These are phyloP conservation scores for Ilex asprella DNA, from an alignment of 257 asterid genomes.

Conservation along the genomic window DNA sequence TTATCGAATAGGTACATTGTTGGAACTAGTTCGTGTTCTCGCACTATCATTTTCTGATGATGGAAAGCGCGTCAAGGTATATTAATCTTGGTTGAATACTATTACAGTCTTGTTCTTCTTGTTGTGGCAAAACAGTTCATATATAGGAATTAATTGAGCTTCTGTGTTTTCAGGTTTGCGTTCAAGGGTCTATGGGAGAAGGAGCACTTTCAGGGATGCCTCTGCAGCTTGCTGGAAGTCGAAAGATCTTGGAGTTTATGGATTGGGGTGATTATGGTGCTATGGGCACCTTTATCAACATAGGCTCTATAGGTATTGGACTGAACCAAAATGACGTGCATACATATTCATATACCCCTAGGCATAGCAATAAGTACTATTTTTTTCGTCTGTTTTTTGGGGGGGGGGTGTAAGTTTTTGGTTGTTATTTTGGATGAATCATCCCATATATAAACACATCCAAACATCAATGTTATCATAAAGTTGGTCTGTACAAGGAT, in stretches of 20 bases:
- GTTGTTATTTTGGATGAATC: background rate
- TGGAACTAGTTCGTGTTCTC: constrained; percentile 82
- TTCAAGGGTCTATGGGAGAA: constrained; percentile 97
- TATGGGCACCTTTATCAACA: constrained; percentile 65
- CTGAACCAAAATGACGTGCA: background rate
- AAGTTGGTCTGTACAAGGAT: no score
- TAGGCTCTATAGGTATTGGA: constrained; percentile 73
- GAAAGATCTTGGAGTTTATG: constrained; percentile 92
- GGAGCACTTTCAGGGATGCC: constrained; percentile 97
- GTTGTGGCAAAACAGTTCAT: background rate
- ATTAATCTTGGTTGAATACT: constrained; percentile 4
- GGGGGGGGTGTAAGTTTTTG: background rate
- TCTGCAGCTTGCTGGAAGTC: constrained; percentile 83
- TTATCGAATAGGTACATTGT: constrained; percentile 95
- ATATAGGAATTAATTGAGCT: constrained; percentile 2
- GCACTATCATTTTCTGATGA: constrained; percentile 96
- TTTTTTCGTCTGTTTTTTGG: background rate
- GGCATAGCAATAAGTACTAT: no score
- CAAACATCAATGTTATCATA: no score
- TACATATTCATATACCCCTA: no score
- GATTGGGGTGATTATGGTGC: constrained; percentile 96
- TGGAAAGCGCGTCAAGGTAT: constrained; percentile 88
- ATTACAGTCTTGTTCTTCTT: background rate
- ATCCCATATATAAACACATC: no score
- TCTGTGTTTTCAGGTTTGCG: constrained; percentile 55